Evolutionary conservation across 805 yeast genomes (phyloP).

Genomic region (Ogataea ramenticola): DNA sequence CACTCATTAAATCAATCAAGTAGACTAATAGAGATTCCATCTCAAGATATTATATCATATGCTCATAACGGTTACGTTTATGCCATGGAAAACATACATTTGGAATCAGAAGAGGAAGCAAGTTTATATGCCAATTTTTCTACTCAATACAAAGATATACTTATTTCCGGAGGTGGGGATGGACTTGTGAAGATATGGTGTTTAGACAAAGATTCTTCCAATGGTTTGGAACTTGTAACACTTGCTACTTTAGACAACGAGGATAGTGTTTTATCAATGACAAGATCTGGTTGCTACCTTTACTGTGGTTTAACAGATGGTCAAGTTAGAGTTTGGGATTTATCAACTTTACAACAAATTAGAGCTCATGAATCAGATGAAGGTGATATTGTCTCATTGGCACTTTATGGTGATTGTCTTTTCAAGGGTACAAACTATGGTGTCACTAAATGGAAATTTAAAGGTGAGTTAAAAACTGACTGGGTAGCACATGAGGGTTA

Average conservation of each 20-base stretch:
- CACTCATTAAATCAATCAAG: constrained; percentile 12
- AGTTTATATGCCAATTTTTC: constrained; percentile 7
- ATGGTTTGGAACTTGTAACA: constrained; percentile 13
- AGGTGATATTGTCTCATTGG: constrained; percentile 54
- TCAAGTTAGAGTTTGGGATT: constrained; percentile 75
- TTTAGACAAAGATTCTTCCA: constrained; percentile 14
- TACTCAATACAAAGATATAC: constrained; percentile 23
- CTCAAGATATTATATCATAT: constrained; percentile 58
- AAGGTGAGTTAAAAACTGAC: constrained; percentile 33
- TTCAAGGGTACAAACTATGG: constrained; percentile 54
- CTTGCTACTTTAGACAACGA: constrained; percentile 47
- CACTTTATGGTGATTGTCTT: constrained; percentile 47
- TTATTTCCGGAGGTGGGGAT: constrained; percentile 84
- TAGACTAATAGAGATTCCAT: constrained; percentile 60
- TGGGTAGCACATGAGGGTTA: constrained; percentile 49
- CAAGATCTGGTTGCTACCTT: constrained; percentile 55
- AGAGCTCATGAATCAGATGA: constrained; percentile 34
- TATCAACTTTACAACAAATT: constrained; percentile 68
- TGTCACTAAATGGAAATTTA: constrained; percentile 44
- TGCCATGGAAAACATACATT: constrained; percentile 40
- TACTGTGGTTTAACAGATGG: constrained; percentile 82
- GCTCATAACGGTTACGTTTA: constrained; percentile 93
- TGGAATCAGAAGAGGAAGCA: constrained; percentile 7
- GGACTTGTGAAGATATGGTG: constrained; percentile 83
- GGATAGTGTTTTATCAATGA: constrained; percentile 66